Evolutionary conservation across 371 early-diverging fungal genomes (phyloP).

Genomic region (Rhizopus arrhizus): DNA sequence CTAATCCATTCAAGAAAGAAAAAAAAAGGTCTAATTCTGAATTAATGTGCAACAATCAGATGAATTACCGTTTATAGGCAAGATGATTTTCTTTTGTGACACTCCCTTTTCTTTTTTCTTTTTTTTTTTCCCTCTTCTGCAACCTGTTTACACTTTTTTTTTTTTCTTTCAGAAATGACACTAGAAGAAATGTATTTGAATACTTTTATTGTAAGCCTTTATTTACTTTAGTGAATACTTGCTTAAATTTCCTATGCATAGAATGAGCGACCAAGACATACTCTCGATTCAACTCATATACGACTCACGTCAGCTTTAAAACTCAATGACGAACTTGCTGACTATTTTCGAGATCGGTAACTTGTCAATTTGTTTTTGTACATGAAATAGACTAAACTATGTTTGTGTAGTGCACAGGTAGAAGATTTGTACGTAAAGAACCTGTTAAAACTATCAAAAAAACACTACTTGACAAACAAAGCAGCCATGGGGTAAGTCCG

Average conservation of each 20-base stretch:
- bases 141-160: background rate
- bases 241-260: slow-evolving; percentile 15
- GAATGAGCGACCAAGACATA: slow-evolving; percentile 59
- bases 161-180: background rate
- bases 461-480: slow-evolving; percentile 18
- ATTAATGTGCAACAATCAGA: background rate
- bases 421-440: slow-evolving; percentile 30
- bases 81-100: background rate
- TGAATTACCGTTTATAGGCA: background rate
- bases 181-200: background rate
- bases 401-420: slow-evolving; percentile 17
- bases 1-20: no score
- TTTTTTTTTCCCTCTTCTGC: background rate
- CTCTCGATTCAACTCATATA: slow-evolving; percentile 51
- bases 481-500: slow-evolving; percentile 20
- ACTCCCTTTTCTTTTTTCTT: background rate
- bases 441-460: slow-evolving; percentile 19
- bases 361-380: background rate
- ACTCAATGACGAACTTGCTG: slow-evolving; percentile 25
- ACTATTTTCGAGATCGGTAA: slow-evolving; percentile 26
- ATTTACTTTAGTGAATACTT: background rate
- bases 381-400: background rate
- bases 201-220: background rate
- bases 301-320: slow-evolving; percentile 42
- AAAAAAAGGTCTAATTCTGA: no score